Conservation (phyloP, 768 basidiomycete genomes). For the Panellus pusillus region DNA sequence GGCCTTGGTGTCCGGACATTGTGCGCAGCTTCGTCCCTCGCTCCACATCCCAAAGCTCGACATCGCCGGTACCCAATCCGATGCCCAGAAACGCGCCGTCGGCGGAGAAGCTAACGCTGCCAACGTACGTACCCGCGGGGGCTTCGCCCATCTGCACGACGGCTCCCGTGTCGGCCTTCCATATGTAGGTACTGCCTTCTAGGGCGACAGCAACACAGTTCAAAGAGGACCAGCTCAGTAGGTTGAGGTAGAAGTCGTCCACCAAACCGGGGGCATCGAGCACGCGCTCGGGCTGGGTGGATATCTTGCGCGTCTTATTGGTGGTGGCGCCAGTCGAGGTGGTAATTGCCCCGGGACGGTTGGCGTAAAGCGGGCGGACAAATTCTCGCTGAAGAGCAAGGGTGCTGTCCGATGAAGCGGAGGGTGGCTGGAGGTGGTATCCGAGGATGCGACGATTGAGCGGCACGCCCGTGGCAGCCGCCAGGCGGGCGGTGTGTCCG, state of each 20-base stretch:
- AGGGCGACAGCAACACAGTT: conserved; percentile 92
- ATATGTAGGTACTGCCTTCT: conserved; percentile 84
- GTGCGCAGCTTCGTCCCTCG: conserved; percentile 76
- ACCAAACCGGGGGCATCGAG: conserved; percentile 92
- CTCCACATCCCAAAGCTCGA: conserved; percentile 95
- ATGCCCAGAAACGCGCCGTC: conserved; percentile 82
- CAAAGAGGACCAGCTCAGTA: conserved; percentile 83
- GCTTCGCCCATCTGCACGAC: conserved; percentile 80
- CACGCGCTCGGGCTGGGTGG: conserved; percentile 88
- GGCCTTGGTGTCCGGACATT: conserved; percentile 86
- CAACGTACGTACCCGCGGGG: conserved; percentile 73
- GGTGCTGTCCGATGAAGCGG: conserved; percentile 72
- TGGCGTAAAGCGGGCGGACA: conserved; percentile 72
- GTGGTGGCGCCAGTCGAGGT: conserved; percentile 64
- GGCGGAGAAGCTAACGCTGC: conserved; percentile 75
- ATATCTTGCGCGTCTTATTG: conserved; percentile 77
- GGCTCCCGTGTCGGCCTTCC: conserved; percentile 87
- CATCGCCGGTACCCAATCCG: conserved; percentile 77
- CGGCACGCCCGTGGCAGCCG: conserved; percentile 72
- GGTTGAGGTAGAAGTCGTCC: conserved; percentile 97
- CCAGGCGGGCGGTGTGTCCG: conserved; percentile 76
- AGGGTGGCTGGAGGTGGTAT: conserved; percentile 84
- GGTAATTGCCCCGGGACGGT: conserved; percentile 59
- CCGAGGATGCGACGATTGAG: conserved; percentile 81
- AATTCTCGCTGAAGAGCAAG: conserved; percentile 77